phyloP scores from a whole-genome alignment of 1,139 yeast genomes.

The Diutina scorzettiae region DNA sequence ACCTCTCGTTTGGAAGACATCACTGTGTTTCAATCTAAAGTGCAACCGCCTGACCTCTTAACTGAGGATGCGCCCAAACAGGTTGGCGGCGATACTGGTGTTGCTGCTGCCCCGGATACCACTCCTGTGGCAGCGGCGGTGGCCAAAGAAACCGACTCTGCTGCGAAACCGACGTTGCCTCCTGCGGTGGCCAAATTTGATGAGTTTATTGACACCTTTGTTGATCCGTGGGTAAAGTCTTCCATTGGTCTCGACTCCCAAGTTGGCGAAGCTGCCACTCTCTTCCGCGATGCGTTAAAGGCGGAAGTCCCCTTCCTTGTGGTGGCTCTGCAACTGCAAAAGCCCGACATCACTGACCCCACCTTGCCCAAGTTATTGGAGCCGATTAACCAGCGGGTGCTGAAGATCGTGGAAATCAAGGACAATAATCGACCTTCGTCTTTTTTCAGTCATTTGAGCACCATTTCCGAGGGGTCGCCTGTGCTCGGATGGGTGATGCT shows the following conservation, averaged over 20 bases:
- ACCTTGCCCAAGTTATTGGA: conserved; percentile 43
- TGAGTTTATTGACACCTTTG: conserved; percentile 34
- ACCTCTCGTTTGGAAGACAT: conserved; percentile 87
- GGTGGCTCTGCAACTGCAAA: conserved; percentile 47
- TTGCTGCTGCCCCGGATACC: conserved; percentile 9
- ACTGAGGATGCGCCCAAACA: background rate
- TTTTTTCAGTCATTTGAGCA: conserved; percentile 59
- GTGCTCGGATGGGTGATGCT: conserved; percentile 85
- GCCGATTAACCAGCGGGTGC: conserved; percentile 58
- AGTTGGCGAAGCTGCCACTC: conserved; percentile 48
- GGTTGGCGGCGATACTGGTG: background rate
- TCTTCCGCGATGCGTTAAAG: conserved; percentile 46
- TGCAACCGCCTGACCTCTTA: conserved; percentile 6
- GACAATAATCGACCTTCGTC: conserved; percentile 64
- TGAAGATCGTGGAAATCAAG: conserved; percentile 48
- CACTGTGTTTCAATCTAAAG: conserved; percentile 49
- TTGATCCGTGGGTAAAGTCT: conserved; percentile 47
- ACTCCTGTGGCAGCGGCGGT: conserved; percentile 12
- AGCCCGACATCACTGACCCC: conserved; percentile 50
- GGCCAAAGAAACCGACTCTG: no score
- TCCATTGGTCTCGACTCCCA: conserved; percentile 53
- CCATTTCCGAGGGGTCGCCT: conserved; percentile 83
- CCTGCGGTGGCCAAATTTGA: conserved; percentile 36
- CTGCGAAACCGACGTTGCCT: background rate
- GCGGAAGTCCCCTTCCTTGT: conserved; percentile 48